Evolutionary conservation across 164 flowering plant genomes (phyloP).

Genomic region (Macadamia integrifolia): DNA sequence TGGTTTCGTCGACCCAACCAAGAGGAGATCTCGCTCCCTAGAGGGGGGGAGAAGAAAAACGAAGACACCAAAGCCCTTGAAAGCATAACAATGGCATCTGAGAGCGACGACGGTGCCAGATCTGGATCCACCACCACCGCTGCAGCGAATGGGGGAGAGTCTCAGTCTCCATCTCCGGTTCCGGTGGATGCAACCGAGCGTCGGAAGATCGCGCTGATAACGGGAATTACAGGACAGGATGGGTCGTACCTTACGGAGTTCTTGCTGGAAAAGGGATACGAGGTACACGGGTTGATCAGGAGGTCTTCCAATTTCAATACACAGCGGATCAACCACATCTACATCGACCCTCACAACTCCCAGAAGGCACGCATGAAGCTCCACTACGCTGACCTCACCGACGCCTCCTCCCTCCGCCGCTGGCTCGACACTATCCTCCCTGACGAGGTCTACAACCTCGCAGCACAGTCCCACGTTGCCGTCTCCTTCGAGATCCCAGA

Average conservation of each 20-base stretch:
- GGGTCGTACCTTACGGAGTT: conserved; percentile 95
- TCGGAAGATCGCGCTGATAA: conserved; percentile 62
- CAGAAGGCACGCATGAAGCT: conserved; percentile 77
- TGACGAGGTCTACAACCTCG: conserved; percentile 93
- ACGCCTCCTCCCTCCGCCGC: conserved; percentile 95
- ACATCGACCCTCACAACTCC: conserved; percentile 89
- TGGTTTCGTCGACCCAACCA: no score
- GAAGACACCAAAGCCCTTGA: no score
- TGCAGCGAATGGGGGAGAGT: conserved; percentile 19
- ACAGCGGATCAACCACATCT: conserved; percentile 92
- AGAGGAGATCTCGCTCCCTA: no score
- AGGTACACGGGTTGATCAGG: conserved; percentile 90
- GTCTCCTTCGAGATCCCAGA: conserved; percentile 98
- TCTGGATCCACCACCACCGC: conserved; percentile 24
- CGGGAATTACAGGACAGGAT: conserved; percentile 96
- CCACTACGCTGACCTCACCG: conserved; percentile 89
- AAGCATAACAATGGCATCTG: no score
- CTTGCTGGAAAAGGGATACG: conserved; percentile 70
- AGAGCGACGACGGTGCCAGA: background rate
- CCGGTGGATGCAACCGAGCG: background rate
- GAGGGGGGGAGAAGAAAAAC: no score
- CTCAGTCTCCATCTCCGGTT: background rate
- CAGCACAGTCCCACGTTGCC: conserved; percentile 96
- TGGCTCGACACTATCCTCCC: conserved; percentile 81
- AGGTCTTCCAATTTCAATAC: conserved; percentile 96